Evolutionary conservation across 306 rosid genomes (phyloP).

Genomic region (Vachellia pachyceras): DNA sequence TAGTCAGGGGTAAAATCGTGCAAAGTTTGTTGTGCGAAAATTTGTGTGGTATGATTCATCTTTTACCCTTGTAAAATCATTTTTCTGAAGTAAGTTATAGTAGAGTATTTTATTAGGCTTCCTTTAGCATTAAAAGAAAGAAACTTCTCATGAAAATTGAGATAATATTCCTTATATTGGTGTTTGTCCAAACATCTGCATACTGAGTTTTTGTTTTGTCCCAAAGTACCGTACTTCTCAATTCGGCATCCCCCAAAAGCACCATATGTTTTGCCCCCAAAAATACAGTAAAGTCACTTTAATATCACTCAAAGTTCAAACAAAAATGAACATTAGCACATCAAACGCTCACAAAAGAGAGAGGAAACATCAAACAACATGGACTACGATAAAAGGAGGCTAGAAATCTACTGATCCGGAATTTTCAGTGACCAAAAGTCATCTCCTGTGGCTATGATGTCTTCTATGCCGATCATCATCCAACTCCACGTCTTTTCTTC

Average conservation of each 20-base stretch:
- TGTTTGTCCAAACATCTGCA: too few relatives aligned
- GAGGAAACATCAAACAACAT: background rate
- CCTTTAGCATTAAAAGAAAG: background rate
- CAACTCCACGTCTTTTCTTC: conserved; percentile 47
- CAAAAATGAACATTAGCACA: background rate
- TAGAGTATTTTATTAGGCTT: background rate
- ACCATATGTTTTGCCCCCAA: background rate
- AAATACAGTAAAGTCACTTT: background rate
- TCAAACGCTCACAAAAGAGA: background rate
- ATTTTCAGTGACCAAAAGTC: conserved; percentile 21
- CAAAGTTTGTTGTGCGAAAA: background rate
- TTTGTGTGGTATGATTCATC: background rate
- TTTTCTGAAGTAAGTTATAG: background rate
- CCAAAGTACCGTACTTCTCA: background rate
- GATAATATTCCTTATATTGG: background rate
- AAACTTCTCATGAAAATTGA: background rate
- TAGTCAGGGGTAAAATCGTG: background rate
- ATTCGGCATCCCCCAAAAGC: background rate
- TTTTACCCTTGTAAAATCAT: background rate
- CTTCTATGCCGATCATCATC: conserved; percentile 45
- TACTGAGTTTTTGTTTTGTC: too few relatives aligned
- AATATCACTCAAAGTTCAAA: background rate
- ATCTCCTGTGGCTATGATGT: conserved; percentile 50
- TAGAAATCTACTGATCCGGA: background rate
- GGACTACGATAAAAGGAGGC: background rate